Percentiles rank a stretch among this genome's conserved stretches.
Conservation (phyloP, 352 stramenopile species). For the Phytophthora idaei region DNA sequence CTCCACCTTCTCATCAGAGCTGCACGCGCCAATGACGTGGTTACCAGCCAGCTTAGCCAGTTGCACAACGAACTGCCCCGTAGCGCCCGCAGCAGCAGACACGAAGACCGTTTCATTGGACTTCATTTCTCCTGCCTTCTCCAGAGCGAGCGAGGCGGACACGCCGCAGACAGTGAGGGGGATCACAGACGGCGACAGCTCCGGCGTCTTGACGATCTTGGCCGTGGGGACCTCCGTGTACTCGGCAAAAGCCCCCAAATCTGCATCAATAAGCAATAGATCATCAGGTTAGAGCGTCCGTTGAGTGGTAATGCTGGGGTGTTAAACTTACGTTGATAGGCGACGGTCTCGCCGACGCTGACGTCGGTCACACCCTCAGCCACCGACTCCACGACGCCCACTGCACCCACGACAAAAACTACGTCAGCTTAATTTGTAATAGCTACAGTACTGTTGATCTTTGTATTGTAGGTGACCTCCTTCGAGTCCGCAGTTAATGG, state of each 20-base stretch:
- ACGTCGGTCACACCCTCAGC: conserved; percentile 46
- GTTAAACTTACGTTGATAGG: conserved; percentile 40
- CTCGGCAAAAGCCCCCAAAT: conserved; percentile 60
- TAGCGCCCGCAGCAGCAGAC: conserved; percentile 56
- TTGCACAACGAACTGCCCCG: conserved; percentile 82
- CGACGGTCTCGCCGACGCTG: conserved; percentile 44
- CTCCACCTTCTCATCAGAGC: conserved; percentile 73
- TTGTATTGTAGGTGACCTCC: conserved; percentile 20
- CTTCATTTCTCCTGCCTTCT: conserved; percentile 60
- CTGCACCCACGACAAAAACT: conserved; percentile 13
- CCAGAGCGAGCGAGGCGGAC: conserved; percentile 54
- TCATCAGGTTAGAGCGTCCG: not conserved
- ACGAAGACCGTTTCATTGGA: conserved; percentile 44
- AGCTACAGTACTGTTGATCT: not conserved
- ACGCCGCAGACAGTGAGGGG: conserved; percentile 48
- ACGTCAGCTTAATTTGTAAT: conserved; percentile 2
- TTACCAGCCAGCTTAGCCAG: conserved; percentile 69
- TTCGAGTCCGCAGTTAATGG: conserved; percentile 38
- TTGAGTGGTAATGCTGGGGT: not conserved
- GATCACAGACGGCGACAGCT: conserved; percentile 33
- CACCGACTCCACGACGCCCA: conserved; percentile 47
- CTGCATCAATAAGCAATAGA: conserved; percentile 11
- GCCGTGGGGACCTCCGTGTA: conserved; percentile 44
- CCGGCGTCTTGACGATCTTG: conserved; percentile 38
- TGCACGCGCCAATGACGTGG: conserved; percentile 66